Conservation (phyloP, 2,329 filamentous ascomycete genomes). For the Corniculantispora saksenae region DNA sequence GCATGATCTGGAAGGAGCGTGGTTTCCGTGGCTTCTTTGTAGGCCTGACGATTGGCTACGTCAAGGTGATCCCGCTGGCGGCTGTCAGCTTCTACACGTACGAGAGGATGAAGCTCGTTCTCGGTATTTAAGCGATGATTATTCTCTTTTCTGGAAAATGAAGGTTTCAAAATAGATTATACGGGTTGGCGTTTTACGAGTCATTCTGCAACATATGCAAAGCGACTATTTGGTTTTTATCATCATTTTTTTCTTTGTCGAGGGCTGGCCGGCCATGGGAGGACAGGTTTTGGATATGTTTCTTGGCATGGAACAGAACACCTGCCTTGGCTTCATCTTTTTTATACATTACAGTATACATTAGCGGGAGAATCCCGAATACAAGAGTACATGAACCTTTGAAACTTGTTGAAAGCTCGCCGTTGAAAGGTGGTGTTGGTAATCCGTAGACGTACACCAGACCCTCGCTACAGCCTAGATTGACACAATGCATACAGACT, state of each 20-base stretch:
- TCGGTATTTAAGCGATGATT: conserved; percentile 58
- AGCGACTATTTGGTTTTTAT: conserved; percentile 1
- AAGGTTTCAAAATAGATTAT: background rate
- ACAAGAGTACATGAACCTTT: background rate
- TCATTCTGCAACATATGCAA: conserved; percentile 1
- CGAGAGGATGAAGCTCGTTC: conserved; percentile 61
- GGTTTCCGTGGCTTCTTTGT: conserved; percentile 87
- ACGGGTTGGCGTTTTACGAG: conserved; percentile 15
- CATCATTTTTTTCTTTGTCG: conserved; percentile 1
- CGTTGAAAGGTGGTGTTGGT: background rate
- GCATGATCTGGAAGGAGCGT: conserved; percentile 71
- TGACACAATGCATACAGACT: no score
- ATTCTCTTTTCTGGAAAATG: background rate
- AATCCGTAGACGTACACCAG: background rate
- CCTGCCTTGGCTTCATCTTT: background rate
- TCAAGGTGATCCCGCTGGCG: conserved; percentile 88
- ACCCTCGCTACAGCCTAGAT: no score
- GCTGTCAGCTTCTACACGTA: conserved; percentile 71
- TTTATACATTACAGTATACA: background rate
- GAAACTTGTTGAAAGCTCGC: background rate
- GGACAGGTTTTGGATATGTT: background rate
- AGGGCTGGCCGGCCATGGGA: background rate
- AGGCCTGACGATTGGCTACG: conserved; percentile 89
- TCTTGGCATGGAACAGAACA: background rate
- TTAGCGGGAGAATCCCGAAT: background rate